These are phyloP conservation scores for Blastocystis sp. DNA, from an alignment of 352 stramenopile genomes.

Conservation along the genomic window DNA sequence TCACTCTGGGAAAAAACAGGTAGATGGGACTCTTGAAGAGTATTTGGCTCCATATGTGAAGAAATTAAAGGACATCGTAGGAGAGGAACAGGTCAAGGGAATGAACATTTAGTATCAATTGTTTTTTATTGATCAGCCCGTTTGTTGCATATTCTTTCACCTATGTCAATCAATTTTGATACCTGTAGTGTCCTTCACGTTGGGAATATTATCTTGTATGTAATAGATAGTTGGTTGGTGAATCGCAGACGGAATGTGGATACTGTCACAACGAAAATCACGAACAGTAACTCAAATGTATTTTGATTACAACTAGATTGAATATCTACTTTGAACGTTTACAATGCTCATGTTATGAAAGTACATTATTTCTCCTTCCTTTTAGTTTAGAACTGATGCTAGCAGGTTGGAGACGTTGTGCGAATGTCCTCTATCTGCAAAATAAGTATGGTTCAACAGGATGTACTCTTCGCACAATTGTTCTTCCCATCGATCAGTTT, in stretches of 20 bases:
- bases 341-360: not conserved
- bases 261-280: not conserved
- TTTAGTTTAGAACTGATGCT: not conserved
- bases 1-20: not conserved
- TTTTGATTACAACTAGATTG: not conserved
- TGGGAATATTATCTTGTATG: not conserved
- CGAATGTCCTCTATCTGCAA: not conserved
- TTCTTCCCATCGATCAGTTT: conserved; percentile 19
- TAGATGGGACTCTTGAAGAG: not conserved
- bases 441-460: not conserved
- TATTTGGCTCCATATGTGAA: not conserved
- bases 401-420: not conserved
- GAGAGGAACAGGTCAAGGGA: not conserved
- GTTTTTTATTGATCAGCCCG: too few relatives aligned
- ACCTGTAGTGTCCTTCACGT: too few relatives aligned
- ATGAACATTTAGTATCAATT: too few relatives aligned
- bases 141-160: too few relatives aligned
- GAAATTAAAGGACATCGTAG: not conserved
- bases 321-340: conserved; percentile 6
- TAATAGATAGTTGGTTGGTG: not conserved
- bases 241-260: not conserved
- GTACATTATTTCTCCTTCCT: not conserved
- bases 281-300: not conserved
- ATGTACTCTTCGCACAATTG: not conserved
- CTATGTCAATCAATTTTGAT: too few relatives aligned